Evolutionary conservation across 768 basidiomycete genomes (phyloP).

Genomic region (Suillus ampliporus): DNA sequence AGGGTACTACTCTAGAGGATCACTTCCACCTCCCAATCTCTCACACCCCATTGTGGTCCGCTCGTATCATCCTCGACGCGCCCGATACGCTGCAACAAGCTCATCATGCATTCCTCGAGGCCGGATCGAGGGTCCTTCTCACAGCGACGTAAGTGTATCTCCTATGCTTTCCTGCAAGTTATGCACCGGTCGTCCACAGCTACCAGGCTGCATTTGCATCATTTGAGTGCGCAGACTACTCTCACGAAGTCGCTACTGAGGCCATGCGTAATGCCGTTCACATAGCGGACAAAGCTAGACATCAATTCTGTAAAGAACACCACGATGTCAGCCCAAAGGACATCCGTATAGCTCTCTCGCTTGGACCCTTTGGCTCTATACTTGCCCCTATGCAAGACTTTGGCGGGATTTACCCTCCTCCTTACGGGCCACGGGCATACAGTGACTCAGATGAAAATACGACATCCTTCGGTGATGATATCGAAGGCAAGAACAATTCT

Average conservation of each 20-base stretch:
- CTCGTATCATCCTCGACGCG: slow-evolving; percentile 58
- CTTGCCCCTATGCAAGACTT: slow-evolving; percentile 73
- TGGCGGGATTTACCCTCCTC: slow-evolving; percentile 75
- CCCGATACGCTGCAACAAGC: slow-evolving; percentile 59
- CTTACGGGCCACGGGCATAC: slow-evolving; percentile 65
- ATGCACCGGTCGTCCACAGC: slow-evolving; percentile 37
- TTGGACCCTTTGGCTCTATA: slow-evolving; percentile 78
- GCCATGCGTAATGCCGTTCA: slow-evolving; percentile 60
- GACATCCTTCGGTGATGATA: slow-evolving; percentile 48
- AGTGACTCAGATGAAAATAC: slow-evolving; percentile 39
- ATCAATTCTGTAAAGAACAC: slow-evolving; percentile 37
- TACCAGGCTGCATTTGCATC: slow-evolving; percentile 70
- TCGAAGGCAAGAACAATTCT: slow-evolving; percentile 42
- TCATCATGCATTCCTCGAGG: slow-evolving; percentile 66
- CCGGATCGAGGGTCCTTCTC: slow-evolving; percentile 69
- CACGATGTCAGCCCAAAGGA: slow-evolving; percentile 20
- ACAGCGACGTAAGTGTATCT: slow-evolving; percentile 63
- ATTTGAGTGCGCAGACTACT: slow-evolving; percentile 57
- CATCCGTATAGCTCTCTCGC: slow-evolving; percentile 64
- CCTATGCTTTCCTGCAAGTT: background rate
- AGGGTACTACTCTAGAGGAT: slow-evolving; percentile 71
- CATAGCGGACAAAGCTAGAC: slow-evolving; percentile 55
- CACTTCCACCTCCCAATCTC: slow-evolving; percentile 52
- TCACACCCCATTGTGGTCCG: slow-evolving; percentile 73
- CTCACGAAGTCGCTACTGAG: slow-evolving; percentile 44